Evolutionary conservation across 2,329 filamentous ascomycete genomes (phyloP).

Genomic region (Didymosphaeria variabile): DNA sequence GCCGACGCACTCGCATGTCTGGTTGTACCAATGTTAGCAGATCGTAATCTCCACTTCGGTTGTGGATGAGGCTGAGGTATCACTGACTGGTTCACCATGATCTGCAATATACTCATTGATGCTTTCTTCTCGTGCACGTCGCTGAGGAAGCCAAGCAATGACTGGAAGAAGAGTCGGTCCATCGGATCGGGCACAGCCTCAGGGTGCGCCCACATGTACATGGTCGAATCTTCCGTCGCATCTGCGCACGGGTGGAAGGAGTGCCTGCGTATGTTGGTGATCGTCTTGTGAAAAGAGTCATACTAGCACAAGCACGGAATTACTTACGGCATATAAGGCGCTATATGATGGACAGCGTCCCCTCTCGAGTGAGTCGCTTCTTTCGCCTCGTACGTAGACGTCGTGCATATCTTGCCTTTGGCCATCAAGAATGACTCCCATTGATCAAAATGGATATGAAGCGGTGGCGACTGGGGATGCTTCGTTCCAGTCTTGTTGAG

Average conservation of each 20-base stretch:
- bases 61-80: not conserved
- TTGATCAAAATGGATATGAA: constrained; percentile 31
- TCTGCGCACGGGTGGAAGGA: constrained; percentile 23
- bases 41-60: too few species aligned
- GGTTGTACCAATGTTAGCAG: not conserved
- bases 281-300: too few species aligned
- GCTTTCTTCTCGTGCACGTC: constrained; percentile 26
- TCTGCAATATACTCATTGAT: constrained; percentile 23
- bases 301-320: too few species aligned
- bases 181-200: constrained; percentile 20
- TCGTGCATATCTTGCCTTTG: constrained; percentile 25
- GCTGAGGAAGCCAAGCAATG: constrained; percentile 22
- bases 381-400: constrained; percentile 16
- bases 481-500: constrained; percentile 18
- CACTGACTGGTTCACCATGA: constrained; percentile 29
- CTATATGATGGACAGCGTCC: constrained; percentile 16
- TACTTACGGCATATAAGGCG: constrained; percentile 23
- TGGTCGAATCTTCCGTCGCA: constrained; percentile 18
- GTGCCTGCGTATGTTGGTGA: not conserved
- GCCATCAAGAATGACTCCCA: constrained; percentile 24
- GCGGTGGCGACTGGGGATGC: constrained; percentile 26
- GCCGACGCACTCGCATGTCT: constrained; percentile 29
- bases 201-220: constrained; percentile 30
- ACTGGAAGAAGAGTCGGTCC: constrained; percentile 30
- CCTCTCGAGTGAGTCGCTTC: constrained; percentile 14